These are phyloP conservation scores for Russula griseocarnosa DNA, from an alignment of 768 basidiomycete species.

Conservation along the genomic window DNA sequence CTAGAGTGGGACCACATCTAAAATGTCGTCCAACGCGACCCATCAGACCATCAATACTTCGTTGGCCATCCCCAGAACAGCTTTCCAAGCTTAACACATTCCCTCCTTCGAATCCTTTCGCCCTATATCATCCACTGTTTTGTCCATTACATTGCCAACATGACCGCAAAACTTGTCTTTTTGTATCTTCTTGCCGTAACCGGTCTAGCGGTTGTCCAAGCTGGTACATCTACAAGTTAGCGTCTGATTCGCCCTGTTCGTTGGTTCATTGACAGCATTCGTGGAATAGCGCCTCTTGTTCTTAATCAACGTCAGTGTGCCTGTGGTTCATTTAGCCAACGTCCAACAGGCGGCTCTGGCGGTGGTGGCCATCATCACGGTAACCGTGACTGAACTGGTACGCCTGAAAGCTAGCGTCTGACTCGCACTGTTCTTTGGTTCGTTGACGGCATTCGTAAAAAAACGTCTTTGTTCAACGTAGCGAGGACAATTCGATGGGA, in stretches of 20 bases:
- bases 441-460: neutral
- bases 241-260: too few species aligned
- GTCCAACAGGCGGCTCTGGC: too few species aligned
- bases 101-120: neutral
- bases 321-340: too few species aligned
- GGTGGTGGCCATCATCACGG: too few species aligned
- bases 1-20: neutral
- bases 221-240: too few species aligned
- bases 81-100: conserved; percentile 15
- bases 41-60: neutral
- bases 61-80: conserved; percentile 8
- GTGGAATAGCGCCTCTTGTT: neutral
- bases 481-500: too few species aligned
- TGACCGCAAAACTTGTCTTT: too few species aligned
- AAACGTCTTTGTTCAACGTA: neutral
- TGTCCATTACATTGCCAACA: neutral
- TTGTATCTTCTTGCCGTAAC: too few species aligned
- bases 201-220: too few species aligned
- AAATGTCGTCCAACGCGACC: neutral
- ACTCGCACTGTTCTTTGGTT: neutral
- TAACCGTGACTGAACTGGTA: too few species aligned
- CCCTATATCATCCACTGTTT: neutral
- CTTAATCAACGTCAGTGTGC: too few species aligned
- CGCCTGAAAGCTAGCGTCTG: neutral
- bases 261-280: too few species aligned